Evolutionary conservation across 139 green algal species (phyloP), one percentile per base, ranked within the genome.

Genomic region (Haematococcus sp.): DNA sequence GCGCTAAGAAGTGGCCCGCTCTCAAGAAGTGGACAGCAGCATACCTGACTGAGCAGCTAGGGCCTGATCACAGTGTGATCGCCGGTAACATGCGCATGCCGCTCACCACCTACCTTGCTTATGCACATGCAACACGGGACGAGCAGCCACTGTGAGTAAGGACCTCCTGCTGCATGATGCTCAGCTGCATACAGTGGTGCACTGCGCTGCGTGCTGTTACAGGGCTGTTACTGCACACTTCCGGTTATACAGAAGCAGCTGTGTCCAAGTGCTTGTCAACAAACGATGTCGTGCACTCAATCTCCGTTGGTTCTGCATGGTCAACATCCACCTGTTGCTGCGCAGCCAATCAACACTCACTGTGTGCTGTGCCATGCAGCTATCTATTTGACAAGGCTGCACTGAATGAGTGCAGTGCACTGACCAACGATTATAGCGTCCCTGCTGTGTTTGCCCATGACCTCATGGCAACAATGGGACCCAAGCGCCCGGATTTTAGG

Each of bases 311-410:
- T n/a, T n/a, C n/a, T n/a, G n/a, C n/a, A n/a, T n/a, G n/a, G n/a
- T n/a, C n/a, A n/a, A n/a, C n/a, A n/a, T n/a, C n/a, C n/a, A n/a
- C n/a, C n/a, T n/a, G n/a, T n/a, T n/a, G n/a, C n/a, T n/a, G n/a
- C n/a, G n/a, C n/a, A n/a, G n/a, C n/a, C n/a, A n/a, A n/a, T n/a
- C n/a, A n/a, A n/a, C n/a, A n/a, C n/a, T n/a, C n/a, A n/a, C n/a
- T n/a, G n/a, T n/a, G n/a, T n/a, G n/a, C n/a, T 55, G 46, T 19
- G 56, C 5, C 28, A 85, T 83, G 76, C 91, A 90, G 25, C 75
- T 97, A 96, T 76, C 69, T 97, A 28, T 97, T 97, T 76, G 92
- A 94, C 77, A 84, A 87, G 75, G 63, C 73, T 20, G 95, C 96
- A 75, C 65, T 71, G 3, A 17, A 71, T 2, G 88, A 84, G 15